A percentile compares a stretch with the other conserved stretches of the same genome.
These are phyloP conservation scores for Trichocladium uniseriatum DNA, from an alignment of 495 filamentous ascomycete genomes.

Conservation along the genomic window DNA sequence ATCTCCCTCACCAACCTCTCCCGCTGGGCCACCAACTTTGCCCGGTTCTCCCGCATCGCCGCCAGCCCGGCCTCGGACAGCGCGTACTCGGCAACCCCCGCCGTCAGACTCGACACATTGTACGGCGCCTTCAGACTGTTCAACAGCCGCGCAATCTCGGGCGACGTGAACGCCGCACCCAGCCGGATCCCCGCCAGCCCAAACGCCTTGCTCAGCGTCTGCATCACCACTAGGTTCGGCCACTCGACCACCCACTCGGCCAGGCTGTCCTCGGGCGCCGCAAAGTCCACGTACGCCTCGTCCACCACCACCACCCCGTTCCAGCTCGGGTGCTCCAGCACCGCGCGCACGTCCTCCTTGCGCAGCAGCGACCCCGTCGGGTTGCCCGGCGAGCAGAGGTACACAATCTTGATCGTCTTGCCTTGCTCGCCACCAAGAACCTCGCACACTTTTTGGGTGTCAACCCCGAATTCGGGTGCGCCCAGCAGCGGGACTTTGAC, in stretches of 20 bases:
- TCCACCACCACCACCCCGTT: slow-evolving; percentile 91
- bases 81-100: slow-evolving; percentile 66
- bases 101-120: slow-evolving; percentile 81
- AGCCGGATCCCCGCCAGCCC: slow-evolving; percentile 86
- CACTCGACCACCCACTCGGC: slow-evolving; percentile 90
- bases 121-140: slow-evolving; percentile 95
- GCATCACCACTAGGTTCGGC: slow-evolving; percentile 98
- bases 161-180: slow-evolving; percentile 53
- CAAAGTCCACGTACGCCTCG: slow-evolving; percentile 96
- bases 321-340: slow-evolving; percentile 85
- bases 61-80: slow-evolving; percentile 54
- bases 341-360: slow-evolving; percentile 61
- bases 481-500: slow-evolving; percentile 69
- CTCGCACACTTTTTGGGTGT: slow-evolving; percentile 57
- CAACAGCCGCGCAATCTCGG: slow-evolving; percentile 55
- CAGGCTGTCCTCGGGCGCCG: slow-evolving; percentile 64
- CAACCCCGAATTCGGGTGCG: slow-evolving; percentile 56
- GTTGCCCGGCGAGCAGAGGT: slow-evolving; percentile 91
- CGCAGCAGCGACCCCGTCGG: slow-evolving; percentile 71
- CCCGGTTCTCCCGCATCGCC: slow-evolving; percentile 60
- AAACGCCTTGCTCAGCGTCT: slow-evolving; percentile 93
- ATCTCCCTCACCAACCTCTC: slow-evolving; percentile 65
- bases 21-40: slow-evolving; percentile 63
- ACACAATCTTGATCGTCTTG: slow-evolving; percentile 69
- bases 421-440: slow-evolving; percentile 46